Evolutionary conservation across 495 filamentous ascomycete genomes (phyloP).

Genomic region (Oidiodendron maius): DNA sequence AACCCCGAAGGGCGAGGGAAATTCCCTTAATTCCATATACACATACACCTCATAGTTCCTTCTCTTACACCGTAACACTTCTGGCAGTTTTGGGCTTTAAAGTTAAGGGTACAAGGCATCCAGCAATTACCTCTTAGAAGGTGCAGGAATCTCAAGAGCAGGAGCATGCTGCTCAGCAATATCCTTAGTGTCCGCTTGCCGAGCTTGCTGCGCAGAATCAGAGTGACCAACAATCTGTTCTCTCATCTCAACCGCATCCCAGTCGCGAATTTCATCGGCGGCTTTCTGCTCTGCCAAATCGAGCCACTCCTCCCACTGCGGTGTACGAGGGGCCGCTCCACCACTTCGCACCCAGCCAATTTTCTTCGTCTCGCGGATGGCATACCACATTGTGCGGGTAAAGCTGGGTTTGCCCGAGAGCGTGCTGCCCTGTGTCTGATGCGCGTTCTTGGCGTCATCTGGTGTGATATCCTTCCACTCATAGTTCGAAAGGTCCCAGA

Average conservation of each 20-base stretch:
- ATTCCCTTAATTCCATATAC: no score
- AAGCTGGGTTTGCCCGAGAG: slow-evolving; percentile 35
- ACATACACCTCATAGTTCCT: no score
- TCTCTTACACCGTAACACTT: no score
- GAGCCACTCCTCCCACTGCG: slow-evolving; percentile 47
- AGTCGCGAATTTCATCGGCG: slow-evolving; percentile 22
- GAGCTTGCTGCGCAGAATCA: slow-evolving; percentile 1
- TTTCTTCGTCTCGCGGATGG: slow-evolving; percentile 43
- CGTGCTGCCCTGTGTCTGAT: slow-evolving; percentile 14
- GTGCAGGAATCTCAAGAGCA: slow-evolving; percentile 13
- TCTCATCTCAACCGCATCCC: slow-evolving; percentile 36
- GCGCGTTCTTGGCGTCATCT: slow-evolving; percentile 20
- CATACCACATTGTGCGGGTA: slow-evolving; percentile 51
- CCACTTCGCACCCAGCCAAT: slow-evolving; percentile 42
- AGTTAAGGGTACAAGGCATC: no score
- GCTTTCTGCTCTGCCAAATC: slow-evolving; percentile 37
- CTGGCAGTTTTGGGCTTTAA: no score
- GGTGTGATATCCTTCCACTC: slow-evolving; percentile 32
- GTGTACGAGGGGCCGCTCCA: slow-evolving; percentile 41
- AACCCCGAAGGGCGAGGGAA: no score
- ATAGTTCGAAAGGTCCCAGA: slow-evolving; percentile 48
- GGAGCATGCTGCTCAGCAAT: slow-evolving; percentile 18
- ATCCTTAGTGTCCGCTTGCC: neutral
- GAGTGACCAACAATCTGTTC: slow-evolving; percentile 12
- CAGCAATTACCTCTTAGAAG: slow-evolving; percentile 1